Percentiles rank a stretch among this genome's conserved stretches.
phyloP scores from a whole-genome alignment of 208 protist species.

The Acanthamoeba royreba region DNA sequence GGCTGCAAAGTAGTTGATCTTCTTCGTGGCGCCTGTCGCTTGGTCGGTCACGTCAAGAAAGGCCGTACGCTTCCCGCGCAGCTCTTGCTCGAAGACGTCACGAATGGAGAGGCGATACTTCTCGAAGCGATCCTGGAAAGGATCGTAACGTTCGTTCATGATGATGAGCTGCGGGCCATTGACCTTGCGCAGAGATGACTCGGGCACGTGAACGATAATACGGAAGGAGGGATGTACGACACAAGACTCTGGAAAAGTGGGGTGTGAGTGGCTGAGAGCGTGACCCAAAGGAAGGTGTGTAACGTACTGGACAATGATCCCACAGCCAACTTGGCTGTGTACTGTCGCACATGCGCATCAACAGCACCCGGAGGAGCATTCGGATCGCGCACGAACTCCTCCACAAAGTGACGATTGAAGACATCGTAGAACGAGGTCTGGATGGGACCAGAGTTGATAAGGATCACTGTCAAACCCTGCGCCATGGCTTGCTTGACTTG shows the following conservation, averaged over 20 bases:
- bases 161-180: constrained; percentile 46
- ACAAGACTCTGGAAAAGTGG: no score
- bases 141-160: no score
- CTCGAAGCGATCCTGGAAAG: constrained; percentile 73
- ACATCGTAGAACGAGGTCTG: constrained; percentile 71
- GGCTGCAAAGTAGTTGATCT: neutral
- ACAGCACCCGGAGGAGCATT: neutral
- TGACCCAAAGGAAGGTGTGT: constrained; percentile 60
- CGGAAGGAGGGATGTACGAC: constrained; percentile 66
- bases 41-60: neutral
- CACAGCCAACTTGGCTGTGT: neutral
- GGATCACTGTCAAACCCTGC: constrained; percentile 57
- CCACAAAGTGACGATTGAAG: constrained; percentile 71
- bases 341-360: neutral
- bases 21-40: neutral
- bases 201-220: constrained; percentile 67
- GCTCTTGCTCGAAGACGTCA: constrained; percentile 49
- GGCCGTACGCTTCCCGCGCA: neutral
- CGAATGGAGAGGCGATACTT: constrained; percentile 62
- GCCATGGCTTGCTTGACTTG: constrained; percentile 61
- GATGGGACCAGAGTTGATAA: constrained; percentile 60
- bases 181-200: neutral
- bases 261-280: neutral
- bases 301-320: constrained; percentile 40
- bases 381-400: neutral